A percentile compares a stretch with the other conserved stretches of the same genome.
Conservation (phyloP, 768 basidiomycete genomes). For the Rhizopogon rudus region DNA sequence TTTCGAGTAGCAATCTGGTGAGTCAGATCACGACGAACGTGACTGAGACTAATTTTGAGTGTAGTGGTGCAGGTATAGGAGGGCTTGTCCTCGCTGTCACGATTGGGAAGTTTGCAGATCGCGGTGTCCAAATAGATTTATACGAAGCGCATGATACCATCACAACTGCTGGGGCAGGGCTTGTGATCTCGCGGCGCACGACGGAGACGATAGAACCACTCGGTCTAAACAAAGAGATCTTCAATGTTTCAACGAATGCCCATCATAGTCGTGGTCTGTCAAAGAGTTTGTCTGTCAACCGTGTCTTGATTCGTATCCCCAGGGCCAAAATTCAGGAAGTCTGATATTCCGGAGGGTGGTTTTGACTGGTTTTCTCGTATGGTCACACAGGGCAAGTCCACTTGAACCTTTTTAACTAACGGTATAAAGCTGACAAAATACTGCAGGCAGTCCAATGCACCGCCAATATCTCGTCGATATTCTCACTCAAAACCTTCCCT, state of each 20-base stretch:
- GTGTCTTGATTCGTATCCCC: background rate
- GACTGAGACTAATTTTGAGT: background rate
- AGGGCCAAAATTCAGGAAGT: slow-evolving; percentile 1
- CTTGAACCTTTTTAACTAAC: background rate
- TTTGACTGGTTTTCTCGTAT: slow-evolving; percentile 1
- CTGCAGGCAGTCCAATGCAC: slow-evolving; percentile 9
- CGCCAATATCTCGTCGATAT: slow-evolving; percentile 22
- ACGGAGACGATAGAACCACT: slow-evolving; percentile 38
- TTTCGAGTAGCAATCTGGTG: slow-evolving; percentile 7
- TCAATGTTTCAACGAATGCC: slow-evolving; percentile 11
- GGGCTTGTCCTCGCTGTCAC: slow-evolving; percentile 35
- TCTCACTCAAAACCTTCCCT: slow-evolving; percentile 18
- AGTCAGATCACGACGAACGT: background rate
- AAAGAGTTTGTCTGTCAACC: background rate
- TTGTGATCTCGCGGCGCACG: slow-evolving; percentile 42
- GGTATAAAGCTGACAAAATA: background rate
- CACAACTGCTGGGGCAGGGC: slow-evolving; percentile 34
- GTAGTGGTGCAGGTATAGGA: slow-evolving; percentile 24
- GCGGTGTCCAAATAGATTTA: slow-evolving; percentile 29
- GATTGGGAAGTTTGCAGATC: slow-evolving; percentile 20
- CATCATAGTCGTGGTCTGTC: slow-evolving; percentile 1
- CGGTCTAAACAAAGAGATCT: slow-evolving; percentile 25
- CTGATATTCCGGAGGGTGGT: background rate
- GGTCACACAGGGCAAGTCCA: background rate
- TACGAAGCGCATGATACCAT: slow-evolving; percentile 39